Percentiles rank a stretch among this genome's conserved stretches.
Conservation (phyloP, 495 filamentous ascomycete species). For the Trichoderma asperelloides region DNA sequence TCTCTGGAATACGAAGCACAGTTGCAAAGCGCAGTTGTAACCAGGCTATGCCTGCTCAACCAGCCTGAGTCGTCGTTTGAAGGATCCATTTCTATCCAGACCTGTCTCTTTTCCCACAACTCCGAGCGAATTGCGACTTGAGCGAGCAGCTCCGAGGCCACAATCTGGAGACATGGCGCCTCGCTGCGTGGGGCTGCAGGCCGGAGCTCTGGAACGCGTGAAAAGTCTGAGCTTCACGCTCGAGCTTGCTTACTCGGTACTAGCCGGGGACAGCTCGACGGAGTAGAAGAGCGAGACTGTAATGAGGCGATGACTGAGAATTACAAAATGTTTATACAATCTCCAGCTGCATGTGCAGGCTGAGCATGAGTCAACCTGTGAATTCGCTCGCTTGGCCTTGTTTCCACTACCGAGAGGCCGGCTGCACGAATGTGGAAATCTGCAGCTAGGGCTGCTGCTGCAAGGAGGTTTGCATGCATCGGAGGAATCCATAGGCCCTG, state of each 20-base stretch:
- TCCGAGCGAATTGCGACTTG: not conserved
- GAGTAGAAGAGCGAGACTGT: no score
- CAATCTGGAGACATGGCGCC: not conserved
- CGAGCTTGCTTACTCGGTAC: not conserved
- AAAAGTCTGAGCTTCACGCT: not conserved
- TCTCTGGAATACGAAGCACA: no score
- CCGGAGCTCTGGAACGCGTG: not conserved
- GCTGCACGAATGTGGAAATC: not conserved
- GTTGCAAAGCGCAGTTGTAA: not conserved
- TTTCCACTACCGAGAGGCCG: not conserved
- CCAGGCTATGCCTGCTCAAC: not conserved
- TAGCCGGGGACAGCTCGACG: not conserved
- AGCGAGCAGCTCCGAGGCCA: not conserved
- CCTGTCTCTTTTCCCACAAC: not conserved
- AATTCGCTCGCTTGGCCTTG: no score
- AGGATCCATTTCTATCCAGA: not conserved
- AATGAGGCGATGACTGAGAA: not conserved
- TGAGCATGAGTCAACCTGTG: no score
- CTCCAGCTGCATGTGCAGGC: not conserved
- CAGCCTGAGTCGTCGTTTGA: not conserved
- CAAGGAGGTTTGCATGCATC: constrained; percentile 3
- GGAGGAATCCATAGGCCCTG: not conserved
- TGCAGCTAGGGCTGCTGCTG: not conserved
- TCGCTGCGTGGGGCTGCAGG: not conserved
- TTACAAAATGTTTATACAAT: not conserved